A percentile compares a stretch with the other conserved stretches of the same genome.
Conservation (phyloP, 208 protist species). For the Acanthamoeba culbertsoni region DNA sequence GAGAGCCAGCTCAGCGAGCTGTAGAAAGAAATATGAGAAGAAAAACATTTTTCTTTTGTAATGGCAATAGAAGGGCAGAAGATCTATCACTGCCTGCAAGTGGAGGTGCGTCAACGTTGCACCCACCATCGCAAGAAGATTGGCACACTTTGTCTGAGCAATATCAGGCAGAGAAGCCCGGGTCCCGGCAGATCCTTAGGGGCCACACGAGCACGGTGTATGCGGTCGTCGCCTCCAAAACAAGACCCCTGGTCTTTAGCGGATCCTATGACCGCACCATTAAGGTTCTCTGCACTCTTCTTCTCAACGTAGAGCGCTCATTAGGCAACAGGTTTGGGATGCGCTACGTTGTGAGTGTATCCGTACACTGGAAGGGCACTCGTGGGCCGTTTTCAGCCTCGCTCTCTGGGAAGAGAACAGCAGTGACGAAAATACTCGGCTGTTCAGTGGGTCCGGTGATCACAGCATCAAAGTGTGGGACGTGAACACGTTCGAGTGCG, state of each 20-base stretch:
- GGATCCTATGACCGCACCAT: constrained; percentile 45
- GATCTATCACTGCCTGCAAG: neutral
- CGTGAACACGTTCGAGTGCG: neutral
- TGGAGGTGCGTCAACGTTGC: too few species aligned
- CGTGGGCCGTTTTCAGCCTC: constrained; percentile 15
- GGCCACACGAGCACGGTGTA: constrained; percentile 27
- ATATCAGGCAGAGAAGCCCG: neutral
- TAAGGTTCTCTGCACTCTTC: neutral
- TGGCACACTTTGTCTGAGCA: too few species aligned
- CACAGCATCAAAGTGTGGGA: constrained; percentile 30
- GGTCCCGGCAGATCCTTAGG: neutral
- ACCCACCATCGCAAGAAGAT: too few species aligned
- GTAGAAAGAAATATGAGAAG: too few species aligned
- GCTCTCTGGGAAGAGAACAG: neutral
- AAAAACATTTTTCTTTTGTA: too few species aligned
- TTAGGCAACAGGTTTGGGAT: neutral
- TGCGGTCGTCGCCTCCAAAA: neutral
- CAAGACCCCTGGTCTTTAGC: neutral
- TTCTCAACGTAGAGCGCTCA: neutral
- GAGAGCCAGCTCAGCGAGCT: too few species aligned
- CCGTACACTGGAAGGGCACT: neutral
- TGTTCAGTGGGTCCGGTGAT: constrained; percentile 21
- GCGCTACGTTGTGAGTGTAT: neutral
- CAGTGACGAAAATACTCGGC: too few species aligned
- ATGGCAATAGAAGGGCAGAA: neutral